Base-by-base conservation (phyloP, 371 early-diverging fungal genomes). In the Mortierella sp. region DNA sequence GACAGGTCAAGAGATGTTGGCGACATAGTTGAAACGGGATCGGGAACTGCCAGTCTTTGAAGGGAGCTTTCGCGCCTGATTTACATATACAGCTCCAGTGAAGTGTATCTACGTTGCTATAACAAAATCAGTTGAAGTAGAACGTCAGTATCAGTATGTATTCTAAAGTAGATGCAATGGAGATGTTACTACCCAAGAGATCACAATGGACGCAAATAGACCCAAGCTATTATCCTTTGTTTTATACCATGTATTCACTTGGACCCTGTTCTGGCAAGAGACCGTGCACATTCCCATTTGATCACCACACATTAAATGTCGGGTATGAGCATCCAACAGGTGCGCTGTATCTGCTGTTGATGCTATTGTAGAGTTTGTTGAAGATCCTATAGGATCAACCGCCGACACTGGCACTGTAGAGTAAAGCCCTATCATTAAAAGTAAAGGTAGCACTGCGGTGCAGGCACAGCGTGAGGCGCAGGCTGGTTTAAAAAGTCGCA, bases 211-310 rank as follows among this genome's bases (percentile, higher is more conserved):
- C 10, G 52, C 43, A 43, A 54, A n/a, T 54, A 54, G 9, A 9
- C 6, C 54, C 12, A 22, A 37, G 39, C 14, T 11, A 14, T 55
- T 30, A 24, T 45, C 43, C 22, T 5, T 22, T 10, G 8, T 51
- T 11, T 64, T 22, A 24, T 62, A 70, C 75, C 70, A 75, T 24
- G 54, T 43, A 24, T 70, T 75, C 12, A 49, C 40, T 8, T 35
- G 40, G 16, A 70, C 28, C 47, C 35, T 47, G 51, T n/a, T 66
- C 45, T 75, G 75, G 22, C 75, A 75, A 18, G 75, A 75, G 14
- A 70, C 75, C 1, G 55, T 55, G 22, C 75, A 75, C 70, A 75
- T 75, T 9, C 65, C 75, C 28, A 65, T 49, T 45, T 75, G 75
- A 59, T 69, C 43, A 10, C 70, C 35, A 24, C 75, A 75, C 16